phyloP scores from a whole-genome alignment of 2,329 filamentous ascomycete genomes.

The Fusarium xylarioides region DNA sequence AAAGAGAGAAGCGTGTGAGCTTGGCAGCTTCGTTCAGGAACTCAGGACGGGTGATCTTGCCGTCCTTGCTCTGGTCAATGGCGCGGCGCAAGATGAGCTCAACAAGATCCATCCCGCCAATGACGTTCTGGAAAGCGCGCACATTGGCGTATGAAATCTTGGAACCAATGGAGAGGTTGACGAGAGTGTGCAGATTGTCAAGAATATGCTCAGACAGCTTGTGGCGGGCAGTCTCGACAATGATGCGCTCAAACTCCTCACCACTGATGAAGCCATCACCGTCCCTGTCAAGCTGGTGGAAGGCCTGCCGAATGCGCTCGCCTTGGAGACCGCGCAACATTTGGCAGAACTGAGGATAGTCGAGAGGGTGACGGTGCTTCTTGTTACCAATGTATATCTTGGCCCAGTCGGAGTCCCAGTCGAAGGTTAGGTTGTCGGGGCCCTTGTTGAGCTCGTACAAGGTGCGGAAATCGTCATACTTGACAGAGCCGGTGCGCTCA shows the following conservation, averaged over 20 bases:
- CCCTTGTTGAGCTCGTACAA: constrained; percentile 90
- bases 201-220: constrained; percentile 97
- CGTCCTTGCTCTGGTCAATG: constrained; percentile 81
- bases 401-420: constrained; percentile 98
- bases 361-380: constrained; percentile 88
- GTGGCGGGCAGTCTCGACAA: constrained; percentile 89
- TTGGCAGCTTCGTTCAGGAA: constrained; percentile 94
- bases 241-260: constrained; percentile 96
- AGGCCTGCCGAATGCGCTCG: constrained; percentile 94
- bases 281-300: constrained; percentile 89
- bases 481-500: constrained; percentile 83
- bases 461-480: constrained; percentile 86
- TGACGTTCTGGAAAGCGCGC: constrained; percentile 96
- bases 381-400: constrained; percentile 91
- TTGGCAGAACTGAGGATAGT: constrained; percentile 96
- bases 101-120: constrained; percentile 96
- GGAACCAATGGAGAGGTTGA: constrained; percentile 90
- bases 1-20: constrained; percentile 91
- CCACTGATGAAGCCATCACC: constrained; percentile 95
- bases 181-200: constrained; percentile 88
- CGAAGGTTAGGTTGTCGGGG: constrained; percentile 86
- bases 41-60: constrained; percentile 92
- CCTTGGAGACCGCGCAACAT: constrained; percentile 97
- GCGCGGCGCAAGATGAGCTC: constrained; percentile 93
- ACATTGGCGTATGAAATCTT: constrained; percentile 99